A percentile compares a stretch with the other conserved stretches of the same genome.
These are phyloP conservation scores for Durusdinium trenchii DNA, from an alignment of 73 alveolate species.

Conservation along the genomic window DNA sequence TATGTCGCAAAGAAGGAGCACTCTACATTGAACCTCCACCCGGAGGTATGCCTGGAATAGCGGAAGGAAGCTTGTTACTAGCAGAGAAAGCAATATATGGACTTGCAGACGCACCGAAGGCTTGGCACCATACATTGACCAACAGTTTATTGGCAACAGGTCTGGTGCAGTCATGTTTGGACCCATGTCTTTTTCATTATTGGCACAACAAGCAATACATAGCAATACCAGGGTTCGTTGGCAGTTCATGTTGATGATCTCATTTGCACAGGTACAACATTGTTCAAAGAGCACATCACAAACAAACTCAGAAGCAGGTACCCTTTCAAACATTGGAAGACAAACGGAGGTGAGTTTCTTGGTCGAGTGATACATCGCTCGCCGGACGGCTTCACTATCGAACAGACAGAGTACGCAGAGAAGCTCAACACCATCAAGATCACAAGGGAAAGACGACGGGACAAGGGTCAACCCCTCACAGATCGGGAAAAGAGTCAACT, in stretches of 20 bases:
- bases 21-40: not conserved
- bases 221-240: not conserved
- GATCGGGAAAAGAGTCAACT: not conserved
- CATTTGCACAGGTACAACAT: not conserved
- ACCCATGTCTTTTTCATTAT: slow-evolving; percentile 7
- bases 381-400: not conserved
- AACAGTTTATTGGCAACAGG: not conserved
- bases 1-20: not conserved
- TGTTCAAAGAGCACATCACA: not conserved
- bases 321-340: slow-evolving; percentile 16
- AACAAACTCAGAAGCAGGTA: not conserved
- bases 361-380: not conserved
- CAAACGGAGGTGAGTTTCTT: not conserved
- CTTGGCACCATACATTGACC: not conserved
- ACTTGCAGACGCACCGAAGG: slow-evolving; percentile 1
- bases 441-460: not conserved
- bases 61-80: not conserved
- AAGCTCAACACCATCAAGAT: not conserved
- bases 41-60: not conserved
- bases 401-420: not conserved
- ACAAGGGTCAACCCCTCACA: not conserved
- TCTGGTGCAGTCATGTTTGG: not conserved
- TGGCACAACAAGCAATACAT: not conserved
- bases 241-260: slow-evolving; percentile 25
- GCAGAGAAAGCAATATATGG: not conserved